These are phyloP conservation scores for Phytophthora lateralis DNA, from an alignment of 352 stramenopile species.

Conservation along the genomic window DNA sequence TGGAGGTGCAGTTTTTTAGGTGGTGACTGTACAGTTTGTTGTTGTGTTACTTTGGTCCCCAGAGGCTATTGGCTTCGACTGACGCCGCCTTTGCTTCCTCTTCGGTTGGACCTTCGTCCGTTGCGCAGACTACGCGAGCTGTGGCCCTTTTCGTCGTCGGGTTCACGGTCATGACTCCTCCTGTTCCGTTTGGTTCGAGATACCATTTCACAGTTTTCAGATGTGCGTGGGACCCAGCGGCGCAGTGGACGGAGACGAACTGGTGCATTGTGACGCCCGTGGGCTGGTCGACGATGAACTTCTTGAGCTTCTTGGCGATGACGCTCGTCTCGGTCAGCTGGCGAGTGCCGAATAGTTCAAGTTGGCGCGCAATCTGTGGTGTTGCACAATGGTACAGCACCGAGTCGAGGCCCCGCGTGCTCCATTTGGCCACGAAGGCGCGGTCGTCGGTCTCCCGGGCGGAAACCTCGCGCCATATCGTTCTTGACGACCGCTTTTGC, in stretches of 20 bases:
- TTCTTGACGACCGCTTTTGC: neutral
- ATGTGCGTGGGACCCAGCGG: conserved; percentile 21
- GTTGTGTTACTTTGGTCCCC: neutral
- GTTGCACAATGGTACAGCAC: conserved; percentile 41
- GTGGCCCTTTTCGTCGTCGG: conserved; percentile 6
- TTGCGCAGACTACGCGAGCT: conserved; percentile 13
- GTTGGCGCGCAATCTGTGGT: conserved; percentile 31
- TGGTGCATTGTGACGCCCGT: conserved; percentile 22
- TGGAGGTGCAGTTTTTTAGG: neutral
- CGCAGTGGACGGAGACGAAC: conserved; percentile 31
- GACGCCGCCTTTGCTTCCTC: neutral
- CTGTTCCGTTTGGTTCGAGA: conserved; percentile 17
- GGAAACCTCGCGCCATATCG: conserved; percentile 11
- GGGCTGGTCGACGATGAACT: conserved; percentile 22
- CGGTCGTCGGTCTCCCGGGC: conserved; percentile 19
- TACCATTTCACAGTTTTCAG: conserved; percentile 32
- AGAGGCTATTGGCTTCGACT: neutral
- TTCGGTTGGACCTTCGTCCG: conserved; percentile 2
- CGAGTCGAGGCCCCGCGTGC: conserved; percentile 21
- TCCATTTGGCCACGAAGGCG: conserved; percentile 35
- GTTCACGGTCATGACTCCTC: conserved; percentile 28
- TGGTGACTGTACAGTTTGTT: neutral
- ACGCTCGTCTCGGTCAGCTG: conserved; percentile 1
- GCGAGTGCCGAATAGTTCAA: conserved; percentile 22
- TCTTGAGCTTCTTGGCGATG: conserved; percentile 11